A percentile compares a stretch with the other conserved stretches of the same genome.
phyloP scores from a whole-genome alignment of 2,329 filamentous ascomycete species.

The Penicillium sp. region DNA sequence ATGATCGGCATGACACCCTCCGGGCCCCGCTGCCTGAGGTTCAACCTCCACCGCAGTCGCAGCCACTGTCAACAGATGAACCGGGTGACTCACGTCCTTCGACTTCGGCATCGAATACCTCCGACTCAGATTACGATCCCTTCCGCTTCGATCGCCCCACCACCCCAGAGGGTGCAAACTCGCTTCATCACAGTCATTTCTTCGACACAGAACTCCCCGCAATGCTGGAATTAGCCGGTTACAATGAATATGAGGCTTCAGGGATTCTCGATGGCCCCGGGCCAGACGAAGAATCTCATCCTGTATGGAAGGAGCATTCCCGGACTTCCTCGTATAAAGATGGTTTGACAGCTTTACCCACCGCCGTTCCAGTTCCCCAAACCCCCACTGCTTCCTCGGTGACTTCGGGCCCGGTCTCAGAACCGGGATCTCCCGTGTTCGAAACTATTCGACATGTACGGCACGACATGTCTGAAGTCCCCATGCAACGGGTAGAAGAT shows the following conservation, averaged over 20 bases:
- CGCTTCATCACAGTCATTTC: constrained; percentile 33
- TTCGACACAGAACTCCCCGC: constrained; percentile 44
- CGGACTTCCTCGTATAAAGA: constrained; percentile 11
- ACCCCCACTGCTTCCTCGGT: constrained; percentile 10
- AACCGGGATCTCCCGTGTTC: constrained; percentile 24
- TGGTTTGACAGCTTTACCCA: constrained; percentile 24
- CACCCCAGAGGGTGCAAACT: constrained; percentile 23
- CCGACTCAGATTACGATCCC: constrained; percentile 43
- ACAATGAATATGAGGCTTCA: constrained; percentile 53
- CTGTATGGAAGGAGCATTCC: constrained; percentile 21
- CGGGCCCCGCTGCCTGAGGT: constrained; percentile 27
- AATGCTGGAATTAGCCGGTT: constrained; percentile 45
- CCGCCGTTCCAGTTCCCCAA: constrained; percentile 25
- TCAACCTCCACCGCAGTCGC: constrained; percentile 1
- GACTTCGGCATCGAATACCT: constrained; percentile 37
- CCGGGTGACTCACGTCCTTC: constrained; percentile 37
- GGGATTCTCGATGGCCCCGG: constrained; percentile 54
- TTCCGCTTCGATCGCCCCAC: constrained; percentile 42
- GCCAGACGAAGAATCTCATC: constrained; percentile 52
- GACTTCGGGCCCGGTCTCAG: constrained; percentile 13
- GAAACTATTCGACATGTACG: constrained; percentile 18
- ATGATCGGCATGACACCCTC: constrained; percentile 34
- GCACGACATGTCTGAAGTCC: constrained; percentile 11
- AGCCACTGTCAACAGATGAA: constrained; percentile 21
- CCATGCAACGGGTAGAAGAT: constrained; percentile 6